Percentiles rank a stretch among this genome's conserved stretches.
phyloP scores from a whole-genome alignment of 2,329 filamentous ascomycete species.

The Diaporthe ilicicola region DNA sequence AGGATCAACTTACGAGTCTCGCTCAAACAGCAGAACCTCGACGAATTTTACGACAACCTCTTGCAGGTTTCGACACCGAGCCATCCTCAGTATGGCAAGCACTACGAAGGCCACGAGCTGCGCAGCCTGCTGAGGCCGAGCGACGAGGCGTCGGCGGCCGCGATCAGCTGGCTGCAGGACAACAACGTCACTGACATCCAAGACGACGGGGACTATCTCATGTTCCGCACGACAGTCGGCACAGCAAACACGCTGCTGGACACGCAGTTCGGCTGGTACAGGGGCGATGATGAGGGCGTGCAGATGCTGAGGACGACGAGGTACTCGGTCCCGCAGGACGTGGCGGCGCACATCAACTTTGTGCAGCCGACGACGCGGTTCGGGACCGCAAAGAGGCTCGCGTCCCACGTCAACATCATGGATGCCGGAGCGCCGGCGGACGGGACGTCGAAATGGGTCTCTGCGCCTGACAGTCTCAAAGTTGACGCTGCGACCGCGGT shows the following conservation, averaged over 20 bases:
- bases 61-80: conserved; percentile 11
- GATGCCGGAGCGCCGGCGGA: conserved; percentile 20
- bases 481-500: neutral
- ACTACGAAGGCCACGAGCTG: conserved; percentile 27
- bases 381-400: conserved; percentile 41
- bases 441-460: conserved; percentile 33
- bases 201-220: conserved; percentile 24
- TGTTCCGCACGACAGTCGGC: conserved; percentile 14
- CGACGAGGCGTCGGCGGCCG: conserved; percentile 2
- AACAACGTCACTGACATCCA: conserved; percentile 18
- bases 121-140: conserved; percentile 11
- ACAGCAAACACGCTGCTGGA: conserved; percentile 18
- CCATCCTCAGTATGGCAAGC: conserved; percentile 18
- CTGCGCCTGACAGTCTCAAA: conserved; percentile 30
- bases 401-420: conserved; percentile 12
- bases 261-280: conserved; percentile 24
- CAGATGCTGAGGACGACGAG: conserved; percentile 44
- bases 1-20: conserved; percentile 13
- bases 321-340: conserved; percentile 44
- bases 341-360: conserved; percentile 51
- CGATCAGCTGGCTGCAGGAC: conserved; percentile 19
- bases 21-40: conserved; percentile 27
- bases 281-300: conserved; percentile 41
- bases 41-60: conserved; percentile 14
- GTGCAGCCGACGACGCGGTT: conserved; percentile 58